These are phyloP conservation scores for Phalaenopsis hybrid DNA, from an alignment of 116 monocot species.

Conservation along the genomic window DNA sequence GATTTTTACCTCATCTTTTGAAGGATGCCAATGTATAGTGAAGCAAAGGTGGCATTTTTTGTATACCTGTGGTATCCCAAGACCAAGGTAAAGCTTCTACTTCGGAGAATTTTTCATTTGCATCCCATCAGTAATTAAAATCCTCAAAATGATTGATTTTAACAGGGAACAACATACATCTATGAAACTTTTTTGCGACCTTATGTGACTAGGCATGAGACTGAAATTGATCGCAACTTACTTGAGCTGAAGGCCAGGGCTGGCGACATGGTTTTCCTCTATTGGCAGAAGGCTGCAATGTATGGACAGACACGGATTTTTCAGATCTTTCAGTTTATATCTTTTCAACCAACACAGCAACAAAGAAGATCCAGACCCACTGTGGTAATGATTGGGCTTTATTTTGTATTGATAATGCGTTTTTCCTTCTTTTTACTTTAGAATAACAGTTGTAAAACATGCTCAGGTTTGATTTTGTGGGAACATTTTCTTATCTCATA, in stretches of 20 bases:
- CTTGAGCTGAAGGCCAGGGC: conserved; percentile 61
- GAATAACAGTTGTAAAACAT: neutral
- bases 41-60: conserved; percentile 52
- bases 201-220: conserved; percentile 60
- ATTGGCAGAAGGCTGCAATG: conserved; percentile 51
- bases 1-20: conserved; percentile 3
- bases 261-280: conserved; percentile 37
- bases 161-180: conserved; percentile 41
- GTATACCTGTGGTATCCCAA: conserved; percentile 56
- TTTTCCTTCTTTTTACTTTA: neutral
- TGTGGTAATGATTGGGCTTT: conserved; percentile 16
- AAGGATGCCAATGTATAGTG: conserved; percentile 52
- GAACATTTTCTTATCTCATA: neutral
- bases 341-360: conserved; percentile 41
- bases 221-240: conserved; percentile 70
- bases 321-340: conserved; percentile 65
- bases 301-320: conserved; percentile 58
- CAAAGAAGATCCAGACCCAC: conserved; percentile 26
- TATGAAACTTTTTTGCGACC: conserved; percentile 71
- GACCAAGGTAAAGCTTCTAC: conserved; percentile 27
- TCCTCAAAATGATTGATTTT: neutral
- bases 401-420: neutral
- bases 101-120: neutral
- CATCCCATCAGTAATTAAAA: neutral
- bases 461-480: neutral